Percentiles rank a stretch among this genome's conserved stretches.
These are phyloP conservation scores for Penicillium sp. DNA, from an alignment of 2,329 filamentous ascomycete genomes.

Conservation along the genomic window DNA sequence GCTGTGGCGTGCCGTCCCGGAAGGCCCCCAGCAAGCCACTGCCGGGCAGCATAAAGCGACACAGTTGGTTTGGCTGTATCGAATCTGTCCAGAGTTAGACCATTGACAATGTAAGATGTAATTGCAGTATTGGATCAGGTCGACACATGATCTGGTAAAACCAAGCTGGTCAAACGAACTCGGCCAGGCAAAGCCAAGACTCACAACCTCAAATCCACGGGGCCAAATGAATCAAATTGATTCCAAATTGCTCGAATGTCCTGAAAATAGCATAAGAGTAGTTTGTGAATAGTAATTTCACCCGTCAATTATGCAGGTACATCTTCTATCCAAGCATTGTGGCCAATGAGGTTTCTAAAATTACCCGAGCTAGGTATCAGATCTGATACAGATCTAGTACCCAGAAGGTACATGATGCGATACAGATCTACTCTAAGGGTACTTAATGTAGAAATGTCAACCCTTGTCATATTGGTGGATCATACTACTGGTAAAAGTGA, in stretches of 20 bases:
- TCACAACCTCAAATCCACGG: no score
- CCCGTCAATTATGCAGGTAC: no score
- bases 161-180: no score
- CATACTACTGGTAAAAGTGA: neutral
- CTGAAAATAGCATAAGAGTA: no score
- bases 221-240: no score
- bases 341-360: neutral
- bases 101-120: conserved; percentile 20
- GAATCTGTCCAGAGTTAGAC: conserved; percentile 33
- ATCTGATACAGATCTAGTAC: neutral
- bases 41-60: conserved; percentile 39
- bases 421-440: neutral
- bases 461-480: neutral
- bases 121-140: neutral
- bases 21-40: conserved; percentile 38
- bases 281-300: no score
- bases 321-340: no score
- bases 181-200: no score
- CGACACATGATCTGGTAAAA: no score
- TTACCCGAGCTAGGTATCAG: neutral
- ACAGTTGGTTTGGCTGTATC: conserved; percentile 40
- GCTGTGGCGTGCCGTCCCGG: conserved; percentile 10
- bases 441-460: neutral
- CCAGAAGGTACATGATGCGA: no score
- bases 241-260: no score